Evolutionary conservation across 2,329 filamentous ascomycete genomes (phyloP).

Genomic region (Reticulascus tulasneorum): DNA sequence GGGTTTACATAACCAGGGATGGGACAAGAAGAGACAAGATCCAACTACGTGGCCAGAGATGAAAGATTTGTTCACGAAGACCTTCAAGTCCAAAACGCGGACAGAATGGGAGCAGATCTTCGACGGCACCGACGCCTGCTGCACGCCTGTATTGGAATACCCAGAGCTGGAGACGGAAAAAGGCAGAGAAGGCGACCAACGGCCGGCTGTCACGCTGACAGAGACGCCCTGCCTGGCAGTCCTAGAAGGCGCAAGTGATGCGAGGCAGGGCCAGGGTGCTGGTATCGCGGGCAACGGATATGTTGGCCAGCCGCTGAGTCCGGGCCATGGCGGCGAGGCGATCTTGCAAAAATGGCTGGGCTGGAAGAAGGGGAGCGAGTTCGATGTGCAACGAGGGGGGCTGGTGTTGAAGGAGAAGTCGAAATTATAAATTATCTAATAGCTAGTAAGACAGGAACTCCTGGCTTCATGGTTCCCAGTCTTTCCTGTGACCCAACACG

Average conservation of each 20-base stretch:
- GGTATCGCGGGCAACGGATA: conserved; percentile 68
- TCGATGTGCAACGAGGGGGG: conserved; percentile 59
- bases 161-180: conserved; percentile 57
- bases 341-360: conserved; percentile 69
- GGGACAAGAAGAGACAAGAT: conserved; percentile 55
- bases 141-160: conserved; percentile 79
- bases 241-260: conserved; percentile 36
- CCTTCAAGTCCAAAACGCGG: conserved; percentile 68
- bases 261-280: conserved; percentile 56
- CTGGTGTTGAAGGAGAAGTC: conserved; percentile 43
- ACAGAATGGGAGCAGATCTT: conserved; percentile 82
- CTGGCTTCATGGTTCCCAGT: no score
- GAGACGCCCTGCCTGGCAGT: conserved; percentile 67
- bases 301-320: conserved; percentile 50
- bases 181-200: conserved; percentile 61
- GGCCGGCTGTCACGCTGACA: conserved; percentile 65
- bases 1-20: conserved; percentile 47
- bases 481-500: no score
- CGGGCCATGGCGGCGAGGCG: conserved; percentile 70
- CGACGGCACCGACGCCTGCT: conserved; percentile 88
- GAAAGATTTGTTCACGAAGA: conserved; percentile 51
- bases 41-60: conserved; percentile 65
- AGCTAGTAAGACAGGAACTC: no score
- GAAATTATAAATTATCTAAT: conserved; percentile 25
- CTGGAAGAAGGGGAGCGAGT: conserved; percentile 70